Conservation (phyloP, 2,329 filamentous ascomycete genomes). For the Chaetomiaceae sp. region DNA sequence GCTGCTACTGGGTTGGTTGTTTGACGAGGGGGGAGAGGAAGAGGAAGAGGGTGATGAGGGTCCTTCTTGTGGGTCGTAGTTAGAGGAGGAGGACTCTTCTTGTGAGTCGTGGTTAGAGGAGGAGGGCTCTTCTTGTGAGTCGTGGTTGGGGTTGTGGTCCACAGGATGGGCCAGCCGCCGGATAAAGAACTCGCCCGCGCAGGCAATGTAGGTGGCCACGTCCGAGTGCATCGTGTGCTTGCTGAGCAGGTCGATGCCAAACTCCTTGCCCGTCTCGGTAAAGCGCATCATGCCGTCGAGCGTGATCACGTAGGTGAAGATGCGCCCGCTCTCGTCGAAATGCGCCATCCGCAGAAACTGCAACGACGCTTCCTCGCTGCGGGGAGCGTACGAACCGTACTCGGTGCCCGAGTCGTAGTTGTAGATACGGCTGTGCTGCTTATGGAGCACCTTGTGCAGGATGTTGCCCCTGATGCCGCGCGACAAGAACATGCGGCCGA, state of each 20-base stretch:
- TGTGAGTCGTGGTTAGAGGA: no score
- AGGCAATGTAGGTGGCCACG: constrained; percentile 86
- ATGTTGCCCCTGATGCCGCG: constrained; percentile 73
- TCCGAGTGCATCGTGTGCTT: constrained; percentile 98
- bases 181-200: constrained; percentile 89
- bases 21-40: not conserved
- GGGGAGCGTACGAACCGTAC: constrained; percentile 63
- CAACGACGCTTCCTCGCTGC: constrained; percentile 65
- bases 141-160: not conserved
- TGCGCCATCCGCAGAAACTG: constrained; percentile 84
- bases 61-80: no score
- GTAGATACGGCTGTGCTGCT: constrained; percentile 85
- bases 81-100: no score
- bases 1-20: no score
- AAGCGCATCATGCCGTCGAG: constrained; percentile 84
- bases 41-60: not conserved
- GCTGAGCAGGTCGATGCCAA: constrained; percentile 85
- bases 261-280: constrained; percentile 93
- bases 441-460: constrained; percentile 79
- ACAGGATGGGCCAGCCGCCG: constrained; percentile 55
- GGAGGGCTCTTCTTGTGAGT: no score
- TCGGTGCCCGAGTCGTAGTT: constrained; percentile 77
- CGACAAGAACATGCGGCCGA: constrained; percentile 81
- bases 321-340: constrained; percentile 76
- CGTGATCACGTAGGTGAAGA: constrained; percentile 90